These are phyloP conservation scores for Phaffia tasmanica DNA, from an alignment of 768 basidiomycete genomes.

Conservation along the genomic window DNA sequence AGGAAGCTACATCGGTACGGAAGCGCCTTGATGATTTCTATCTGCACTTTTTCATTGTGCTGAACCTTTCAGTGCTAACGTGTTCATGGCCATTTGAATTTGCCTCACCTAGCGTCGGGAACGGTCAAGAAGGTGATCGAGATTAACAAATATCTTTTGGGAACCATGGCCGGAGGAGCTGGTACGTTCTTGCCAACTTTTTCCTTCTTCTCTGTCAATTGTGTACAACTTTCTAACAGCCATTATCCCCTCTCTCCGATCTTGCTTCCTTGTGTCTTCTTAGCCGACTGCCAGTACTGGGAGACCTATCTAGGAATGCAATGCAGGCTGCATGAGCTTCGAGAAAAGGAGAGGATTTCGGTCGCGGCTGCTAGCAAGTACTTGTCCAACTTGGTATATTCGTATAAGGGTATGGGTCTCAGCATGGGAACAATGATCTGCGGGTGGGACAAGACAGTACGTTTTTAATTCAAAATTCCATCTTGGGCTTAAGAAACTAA, in stretches of 20 bases:
- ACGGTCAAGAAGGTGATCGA: conserved; percentile 99
- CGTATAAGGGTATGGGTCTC: conserved; percentile 97
- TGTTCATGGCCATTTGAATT: neutral
- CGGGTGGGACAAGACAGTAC: conserved; percentile 96
- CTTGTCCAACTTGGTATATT: conserved; percentile 89
- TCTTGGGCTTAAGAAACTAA: neutral
- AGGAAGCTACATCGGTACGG: conserved; percentile 86
- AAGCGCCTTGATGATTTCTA: neutral
- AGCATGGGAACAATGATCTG: conserved; percentile 99
- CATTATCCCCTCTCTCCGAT: neutral
- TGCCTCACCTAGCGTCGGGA: conserved; percentile 59
- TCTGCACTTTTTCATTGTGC: neutral
- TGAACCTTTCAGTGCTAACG: neutral
- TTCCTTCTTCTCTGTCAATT: conserved; percentile 11
- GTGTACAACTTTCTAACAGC: neutral
- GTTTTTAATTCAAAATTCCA: conserved; percentile 31
- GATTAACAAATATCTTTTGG: conserved; percentile 96
- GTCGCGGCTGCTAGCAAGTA: conserved; percentile 99
- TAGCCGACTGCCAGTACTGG: conserved; percentile 93
- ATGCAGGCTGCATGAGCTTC: conserved; percentile 88
- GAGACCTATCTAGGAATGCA: conserved; percentile 98
- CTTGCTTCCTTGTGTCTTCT: neutral
- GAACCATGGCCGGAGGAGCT: conserved; percentile 99
- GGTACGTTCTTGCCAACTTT: conserved; percentile 46
- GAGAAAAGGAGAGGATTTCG: conserved; percentile 90